These are phyloP conservation scores for Penicillium soppii DNA, from an alignment of 495 filamentous ascomycete genomes.

Conservation along the genomic window DNA sequence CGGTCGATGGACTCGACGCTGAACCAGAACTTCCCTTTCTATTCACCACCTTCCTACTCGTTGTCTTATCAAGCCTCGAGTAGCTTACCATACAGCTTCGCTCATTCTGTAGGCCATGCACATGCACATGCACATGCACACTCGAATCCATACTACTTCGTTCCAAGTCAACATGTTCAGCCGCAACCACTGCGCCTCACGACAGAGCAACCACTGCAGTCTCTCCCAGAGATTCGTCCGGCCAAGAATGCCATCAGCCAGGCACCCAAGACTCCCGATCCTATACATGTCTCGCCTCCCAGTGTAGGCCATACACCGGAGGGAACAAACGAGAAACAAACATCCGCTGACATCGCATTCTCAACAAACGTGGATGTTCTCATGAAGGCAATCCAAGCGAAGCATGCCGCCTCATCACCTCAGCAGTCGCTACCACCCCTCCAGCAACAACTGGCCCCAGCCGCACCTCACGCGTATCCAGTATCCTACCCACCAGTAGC, in stretches of 20 bases:
- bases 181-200: constrained; percentile 33
- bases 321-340: constrained; percentile 15
- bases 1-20: constrained; percentile 38
- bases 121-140: constrained; percentile 32
- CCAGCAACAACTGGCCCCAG: constrained; percentile 33
- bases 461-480: constrained; percentile 20
- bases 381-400: constrained; percentile 88
- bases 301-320: constrained; percentile 4
- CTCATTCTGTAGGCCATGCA: constrained; percentile 31
- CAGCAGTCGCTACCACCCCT: constrained; percentile 34
- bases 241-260: constrained; percentile 44
- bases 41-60: constrained; percentile 39
- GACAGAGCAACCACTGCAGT: constrained; percentile 31
- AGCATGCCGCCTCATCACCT: constrained; percentile 33
- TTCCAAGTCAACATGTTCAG: constrained; percentile 28
- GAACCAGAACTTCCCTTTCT: constrained; percentile 38
- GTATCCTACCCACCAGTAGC: constrained; percentile 27
- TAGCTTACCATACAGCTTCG: constrained; percentile 33
- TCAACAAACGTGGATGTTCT: constrained; percentile 84
- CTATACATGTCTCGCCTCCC: constrained; percentile 2
- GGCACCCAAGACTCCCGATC: constrained; percentile 23
- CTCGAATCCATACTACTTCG: constrained; percentile 38
- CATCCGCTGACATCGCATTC: constrained; percentile 56
- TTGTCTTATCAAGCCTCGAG: constrained; percentile 40
- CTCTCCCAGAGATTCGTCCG: constrained; percentile 39